Conservation (phyloP, 2,329 filamentous ascomycete species). For the Sordariomycetes sp. region DNA sequence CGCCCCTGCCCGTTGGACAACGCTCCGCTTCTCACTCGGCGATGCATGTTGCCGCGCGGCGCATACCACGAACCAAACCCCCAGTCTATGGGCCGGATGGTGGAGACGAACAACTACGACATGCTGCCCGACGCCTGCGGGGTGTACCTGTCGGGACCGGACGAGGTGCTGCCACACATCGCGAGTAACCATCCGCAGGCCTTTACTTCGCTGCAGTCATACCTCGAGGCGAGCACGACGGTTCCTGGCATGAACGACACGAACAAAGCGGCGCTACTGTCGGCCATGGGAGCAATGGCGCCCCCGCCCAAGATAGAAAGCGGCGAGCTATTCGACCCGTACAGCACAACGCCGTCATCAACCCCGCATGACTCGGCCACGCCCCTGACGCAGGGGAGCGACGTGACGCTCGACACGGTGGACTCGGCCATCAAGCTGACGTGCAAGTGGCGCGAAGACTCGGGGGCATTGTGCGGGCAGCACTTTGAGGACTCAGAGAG, state of each 20-base stretch:
- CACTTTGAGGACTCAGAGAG: constrained; percentile 29
- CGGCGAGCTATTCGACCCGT: neutral
- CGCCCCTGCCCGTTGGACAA: constrained; percentile 8
- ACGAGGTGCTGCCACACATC: constrained; percentile 6
- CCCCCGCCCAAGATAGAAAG: neutral
- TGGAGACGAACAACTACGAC: constrained; percentile 3
- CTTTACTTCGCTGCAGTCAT: constrained; percentile 5
- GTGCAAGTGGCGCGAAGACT: constrained; percentile 18
- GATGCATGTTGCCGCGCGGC: constrained; percentile 10
- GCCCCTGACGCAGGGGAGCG: constrained; percentile 1
- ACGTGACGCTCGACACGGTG: constrained; percentile 1
- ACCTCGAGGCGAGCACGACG: constrained; percentile 5
- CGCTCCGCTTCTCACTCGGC: constrained; percentile 6
- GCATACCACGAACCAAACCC: constrained; percentile 7
- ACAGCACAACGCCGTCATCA: constrained; percentile 3
- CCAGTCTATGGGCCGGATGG: constrained; percentile 1
- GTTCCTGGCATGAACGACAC: constrained; percentile 4
- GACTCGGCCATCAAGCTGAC: constrained; percentile 7
- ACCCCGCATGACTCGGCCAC: constrained; percentile 3
- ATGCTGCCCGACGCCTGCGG: constrained; percentile 7
- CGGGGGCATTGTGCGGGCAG: constrained; percentile 16
- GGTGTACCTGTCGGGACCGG: constrained; percentile 7
- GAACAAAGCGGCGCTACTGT: constrained; percentile 4
- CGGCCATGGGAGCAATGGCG: constrained; percentile 4
- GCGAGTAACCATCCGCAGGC: constrained; percentile 6